Evolutionary conservation across 1,284 basidiomycete species (phyloP), one percentile per base, ranked within the genome.

Genomic region (Malassezia nana): DNA sequence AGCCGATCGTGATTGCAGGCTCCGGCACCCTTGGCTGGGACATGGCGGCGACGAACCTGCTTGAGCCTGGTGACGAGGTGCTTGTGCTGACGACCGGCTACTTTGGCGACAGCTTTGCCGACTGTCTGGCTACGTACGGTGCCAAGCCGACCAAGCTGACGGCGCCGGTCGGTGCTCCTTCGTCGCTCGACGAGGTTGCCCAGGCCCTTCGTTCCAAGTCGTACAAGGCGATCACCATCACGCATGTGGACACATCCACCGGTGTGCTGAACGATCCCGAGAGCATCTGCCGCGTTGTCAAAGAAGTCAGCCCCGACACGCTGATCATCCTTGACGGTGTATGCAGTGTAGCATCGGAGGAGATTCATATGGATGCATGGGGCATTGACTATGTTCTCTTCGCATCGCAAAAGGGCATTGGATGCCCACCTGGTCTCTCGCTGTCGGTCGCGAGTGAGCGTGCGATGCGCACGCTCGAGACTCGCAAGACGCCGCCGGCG

Each of bases 1-100:
- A 72, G 65, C 66, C 69, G 29, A 87, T 96, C 78, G 78, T 95
- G 64, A 85, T 94, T 50, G 83, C 89, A 26, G 92, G 92, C 2
- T 87, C 84, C 46, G 91, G 91, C n/a, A 96, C 91, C 2, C 78
- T 96, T 32, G 91, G 91, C 29, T 94, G 91, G 89, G 78, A 77
- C 52, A 63, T 69, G 59, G 64, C 67, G 42, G 65, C 66, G 20
- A 50, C 86, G 25, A 94, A 95, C 75, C 79, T 94, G 41, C 78
- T 92, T 22, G 79, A 82, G 75, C 79, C 81, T 1, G 86, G 84
- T 46, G 87, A 94, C 65, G 80, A 84, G 52, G 87, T 80, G 10
- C 82, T 94, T 42, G 84, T 89, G 1, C 78, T 89, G 58, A 82
- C 87, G 76, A 72, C 67, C 30, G 67, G 64, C 50, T 69, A 65